Percentiles rank a stretch among this genome's conserved stretches.
Evolutionary conservation across 768 basidiomycete species (phyloP).

Genomic region (Collybia sp.): DNA sequence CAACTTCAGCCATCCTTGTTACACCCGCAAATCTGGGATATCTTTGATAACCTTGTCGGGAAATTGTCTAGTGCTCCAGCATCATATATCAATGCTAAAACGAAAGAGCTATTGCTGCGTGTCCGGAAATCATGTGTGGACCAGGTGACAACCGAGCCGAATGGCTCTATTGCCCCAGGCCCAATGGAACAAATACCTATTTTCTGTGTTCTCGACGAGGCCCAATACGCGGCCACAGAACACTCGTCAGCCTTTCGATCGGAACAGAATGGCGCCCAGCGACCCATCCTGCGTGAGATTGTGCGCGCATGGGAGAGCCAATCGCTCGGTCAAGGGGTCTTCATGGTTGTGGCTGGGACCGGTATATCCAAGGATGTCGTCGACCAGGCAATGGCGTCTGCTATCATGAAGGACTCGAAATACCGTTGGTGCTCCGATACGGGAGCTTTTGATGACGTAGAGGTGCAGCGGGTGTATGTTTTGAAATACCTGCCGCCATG

Average conservation of each 20-base stretch:
- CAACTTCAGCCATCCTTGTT: slow-evolving; percentile 35
- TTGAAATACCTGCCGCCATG: slow-evolving; percentile 28
- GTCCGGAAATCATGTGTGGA: slow-evolving; percentile 22
- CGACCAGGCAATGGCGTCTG: slow-evolving; percentile 39
- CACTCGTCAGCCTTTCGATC: slow-evolving; percentile 33
- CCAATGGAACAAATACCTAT: slow-evolving; percentile 24
- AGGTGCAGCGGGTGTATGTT: slow-evolving; percentile 29
- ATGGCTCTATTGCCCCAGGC: slow-evolving; percentile 5
- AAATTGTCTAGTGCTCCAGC: slow-evolving; percentile 28
- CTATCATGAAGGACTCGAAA: slow-evolving; percentile 40
- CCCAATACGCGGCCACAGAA: slow-evolving; percentile 37
- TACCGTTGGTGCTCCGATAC: slow-evolving; percentile 43
- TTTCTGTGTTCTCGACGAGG: slow-evolving; percentile 43
- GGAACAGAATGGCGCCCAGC: slow-evolving; percentile 24
- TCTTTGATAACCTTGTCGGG: slow-evolving; percentile 32
- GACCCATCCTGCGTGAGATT: slow-evolving; percentile 37
- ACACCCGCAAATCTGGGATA: slow-evolving; percentile 31
- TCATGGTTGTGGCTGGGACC: slow-evolving; percentile 41
- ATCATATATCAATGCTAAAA: slow-evolving; percentile 28
- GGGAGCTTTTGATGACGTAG: slow-evolving; percentile 31
- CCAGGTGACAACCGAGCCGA: background rate
- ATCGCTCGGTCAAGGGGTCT: slow-evolving; percentile 32
- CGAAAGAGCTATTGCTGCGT: slow-evolving; percentile 23
- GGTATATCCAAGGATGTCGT: slow-evolving; percentile 41
- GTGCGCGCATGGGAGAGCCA: slow-evolving; percentile 36